These are phyloP conservation scores for Fusarium sp. DNA, from an alignment of 2,329 filamentous ascomycete species.

Conservation along the genomic window DNA sequence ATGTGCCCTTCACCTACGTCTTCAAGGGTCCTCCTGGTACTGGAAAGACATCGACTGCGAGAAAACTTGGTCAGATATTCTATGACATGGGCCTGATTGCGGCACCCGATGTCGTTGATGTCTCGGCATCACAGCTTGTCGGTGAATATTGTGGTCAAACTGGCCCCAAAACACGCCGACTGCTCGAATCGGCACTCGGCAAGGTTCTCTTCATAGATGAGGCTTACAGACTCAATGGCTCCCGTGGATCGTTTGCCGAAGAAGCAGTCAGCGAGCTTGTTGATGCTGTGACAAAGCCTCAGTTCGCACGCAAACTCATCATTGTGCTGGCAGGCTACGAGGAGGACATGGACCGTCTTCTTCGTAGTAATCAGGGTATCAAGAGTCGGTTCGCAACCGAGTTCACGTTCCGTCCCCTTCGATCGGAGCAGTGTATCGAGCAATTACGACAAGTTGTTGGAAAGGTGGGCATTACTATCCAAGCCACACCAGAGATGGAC, in stretches of 20 bases:
- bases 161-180: slow-evolving; percentile 68
- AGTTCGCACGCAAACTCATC: slow-evolving; percentile 67
- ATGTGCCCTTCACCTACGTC: slow-evolving; percentile 72
- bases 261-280: slow-evolving; percentile 64
- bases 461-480: slow-evolving; percentile 44
- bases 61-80: slow-evolving; percentile 76
- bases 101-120: slow-evolving; percentile 68
- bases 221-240: slow-evolving; percentile 67
- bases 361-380: slow-evolving; percentile 69
- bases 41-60: slow-evolving; percentile 76
- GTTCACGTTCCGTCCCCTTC: slow-evolving; percentile 63
- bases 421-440: slow-evolving; percentile 54
- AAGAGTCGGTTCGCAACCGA: slow-evolving; percentile 70
- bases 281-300: slow-evolving; percentile 61
- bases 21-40: slow-evolving; percentile 74
- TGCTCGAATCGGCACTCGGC: slow-evolving; percentile 70
- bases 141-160: slow-evolving; percentile 76
- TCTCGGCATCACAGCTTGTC: slow-evolving; percentile 73
- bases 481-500: slow-evolving; percentile 38
- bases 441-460: slow-evolving; percentile 54
- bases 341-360: slow-evolving; percentile 69
- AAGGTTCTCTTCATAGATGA: slow-evolving; percentile 78
- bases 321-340: slow-evolving; percentile 76
- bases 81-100: slow-evolving; percentile 77
- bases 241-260: slow-evolving; percentile 64